Base-by-base conservation (phyloP, 306 rosid species). In the Canavalia ensiformis region DNA sequence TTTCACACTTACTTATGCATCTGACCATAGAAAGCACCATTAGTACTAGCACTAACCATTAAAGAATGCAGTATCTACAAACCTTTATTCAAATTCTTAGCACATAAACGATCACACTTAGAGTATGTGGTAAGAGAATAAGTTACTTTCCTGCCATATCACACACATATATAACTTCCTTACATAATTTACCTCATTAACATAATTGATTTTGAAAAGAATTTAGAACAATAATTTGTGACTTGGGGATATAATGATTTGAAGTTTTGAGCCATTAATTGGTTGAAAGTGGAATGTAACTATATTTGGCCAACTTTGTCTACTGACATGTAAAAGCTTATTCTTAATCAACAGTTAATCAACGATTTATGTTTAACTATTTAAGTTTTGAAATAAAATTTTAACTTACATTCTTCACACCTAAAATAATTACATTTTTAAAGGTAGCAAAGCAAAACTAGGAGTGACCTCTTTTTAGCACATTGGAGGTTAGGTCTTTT, bases 271-370 rank as follows among this genome's bases (percentile, higher is more conserved):
- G 34, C 28, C 7, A 11, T 42, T 9, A 55, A 18, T 45, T 28
- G 25, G 3, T 25, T 70, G 60, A 79, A 44, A 58, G 34, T 29
- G 35, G 49, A 79, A 67, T 66, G 35, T 57, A 29, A 28, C 51
- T 52, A 77, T 25, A 49, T 42, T 54, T 42, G 55, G 39, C 66
- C 49, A 68, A 52, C 68, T 54, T 42, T 39, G 51, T 68, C 62
- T 30, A 11, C 55, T 44, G 57, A 67, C 34, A n/a, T 37, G 66
- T 28, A 35, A 65, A 77, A 4, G n/a, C 4, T 7, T 12, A 52
- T 52, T 29, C 57, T 35, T 78, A 34, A 31, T 52, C 30, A 46
- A 59, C 47, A 33, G 8, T 46, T 46, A 46, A 67, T 18, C 46
- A 47, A 11, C 8, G 35, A 13, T 47, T 62, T 50, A 35, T 13